phyloP scores from a whole-genome alignment of 2,329 filamentous ascomycete species.

The Paracoccidioides lutzii region DNA sequence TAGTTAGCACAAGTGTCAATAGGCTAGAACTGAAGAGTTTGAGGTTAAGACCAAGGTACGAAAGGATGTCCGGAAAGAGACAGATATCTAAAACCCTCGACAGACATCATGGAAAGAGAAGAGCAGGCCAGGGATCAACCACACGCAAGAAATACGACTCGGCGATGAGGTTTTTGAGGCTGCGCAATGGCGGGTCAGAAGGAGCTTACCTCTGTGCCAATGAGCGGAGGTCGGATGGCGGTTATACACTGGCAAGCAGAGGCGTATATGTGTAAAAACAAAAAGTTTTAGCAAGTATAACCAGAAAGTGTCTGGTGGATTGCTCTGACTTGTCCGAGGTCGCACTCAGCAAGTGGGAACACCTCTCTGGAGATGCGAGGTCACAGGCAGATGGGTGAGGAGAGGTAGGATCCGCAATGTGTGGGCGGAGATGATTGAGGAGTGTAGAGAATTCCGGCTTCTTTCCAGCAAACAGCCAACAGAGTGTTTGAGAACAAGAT shows the following conservation, averaged over 20 bases:
- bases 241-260: constrained; percentile 10
- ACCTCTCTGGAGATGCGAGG: not conserved
- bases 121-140: not conserved
- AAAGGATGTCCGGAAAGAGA: constrained; percentile 2
- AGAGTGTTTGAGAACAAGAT: constrained; percentile 6
- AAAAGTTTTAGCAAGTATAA: not conserved
- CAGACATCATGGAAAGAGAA: not conserved
- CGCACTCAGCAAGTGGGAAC: not conserved
- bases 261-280: constrained; percentile 11
- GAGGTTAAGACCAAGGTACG: not conserved
- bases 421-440: not conserved
- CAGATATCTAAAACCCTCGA: not conserved
- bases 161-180: not conserved
- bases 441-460: not conserved
- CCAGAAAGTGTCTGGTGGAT: not conserved
- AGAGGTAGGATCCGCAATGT: not conserved
- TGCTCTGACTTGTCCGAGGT: not conserved
- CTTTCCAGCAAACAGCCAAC: not conserved
- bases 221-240: not conserved
- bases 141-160: not conserved
- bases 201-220: not conserved
- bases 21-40: not conserved
- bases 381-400: not conserved
- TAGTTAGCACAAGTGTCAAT: not conserved
- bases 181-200: not conserved